These are phyloP conservation scores for Dothideomycetes sp. DNA, from an alignment of 2,329 filamentous ascomycete species.

Conservation along the genomic window DNA sequence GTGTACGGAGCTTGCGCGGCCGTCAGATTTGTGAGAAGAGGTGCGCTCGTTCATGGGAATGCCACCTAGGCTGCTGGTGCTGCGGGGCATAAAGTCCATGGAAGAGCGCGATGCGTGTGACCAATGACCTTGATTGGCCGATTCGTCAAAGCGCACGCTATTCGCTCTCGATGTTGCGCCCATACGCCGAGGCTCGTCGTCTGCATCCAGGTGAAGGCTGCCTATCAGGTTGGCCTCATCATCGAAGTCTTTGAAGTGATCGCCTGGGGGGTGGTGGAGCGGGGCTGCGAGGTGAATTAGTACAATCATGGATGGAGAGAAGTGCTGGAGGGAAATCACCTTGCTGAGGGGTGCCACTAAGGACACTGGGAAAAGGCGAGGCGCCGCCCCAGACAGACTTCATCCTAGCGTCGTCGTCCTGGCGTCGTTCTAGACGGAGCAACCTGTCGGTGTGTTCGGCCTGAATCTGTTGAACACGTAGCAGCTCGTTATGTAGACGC, in stretches of 20 bases:
- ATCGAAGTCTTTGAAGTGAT: conserved; percentile 84
- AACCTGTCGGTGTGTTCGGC: conserved; percentile 51
- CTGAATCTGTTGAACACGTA: conserved; percentile 49
- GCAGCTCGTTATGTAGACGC: conserved; percentile 52
- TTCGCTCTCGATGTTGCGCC: conserved; percentile 87
- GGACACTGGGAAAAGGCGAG: conserved; percentile 78
- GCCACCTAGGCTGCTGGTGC: conserved; percentile 63
- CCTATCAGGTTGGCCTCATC: conserved; percentile 73
- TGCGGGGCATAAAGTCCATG: conserved; percentile 65
- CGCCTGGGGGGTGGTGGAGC: conserved; percentile 64
- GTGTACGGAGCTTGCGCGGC: conserved; percentile 77
- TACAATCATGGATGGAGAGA: conserved; percentile 24
- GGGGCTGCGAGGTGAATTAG: too few species aligned
- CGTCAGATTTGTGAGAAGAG: conserved; percentile 90
- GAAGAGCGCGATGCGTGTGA: conserved; percentile 73
- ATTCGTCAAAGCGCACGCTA: conserved; percentile 95
- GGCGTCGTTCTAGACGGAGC: conserved; percentile 48
- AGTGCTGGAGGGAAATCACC: too few species aligned
- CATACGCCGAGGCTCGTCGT: conserved; percentile 74
- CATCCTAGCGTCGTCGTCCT: conserved; percentile 51
- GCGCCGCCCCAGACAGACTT: conserved; percentile 80
- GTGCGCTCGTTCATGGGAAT: conserved; percentile 81
- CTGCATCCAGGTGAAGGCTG: conserved; percentile 72
- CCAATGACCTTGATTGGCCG: conserved; percentile 84
- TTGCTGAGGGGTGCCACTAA: conserved; percentile 76